These are phyloP conservation scores for Flaveria sonorensis DNA, from an alignment of 129 eudicot species.

Conservation along the genomic window DNA sequence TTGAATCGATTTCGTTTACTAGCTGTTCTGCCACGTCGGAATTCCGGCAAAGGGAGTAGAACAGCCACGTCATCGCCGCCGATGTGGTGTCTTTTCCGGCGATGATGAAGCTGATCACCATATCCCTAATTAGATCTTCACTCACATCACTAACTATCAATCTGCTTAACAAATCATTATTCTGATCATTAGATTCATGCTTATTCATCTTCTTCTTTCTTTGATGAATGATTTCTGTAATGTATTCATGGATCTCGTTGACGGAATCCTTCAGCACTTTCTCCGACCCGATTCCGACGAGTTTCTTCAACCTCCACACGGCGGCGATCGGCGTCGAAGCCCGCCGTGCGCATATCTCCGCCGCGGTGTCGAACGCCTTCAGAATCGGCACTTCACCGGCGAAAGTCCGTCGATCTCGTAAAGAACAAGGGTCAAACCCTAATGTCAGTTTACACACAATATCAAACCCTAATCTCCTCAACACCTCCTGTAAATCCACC, in stretches of 20 bases:
- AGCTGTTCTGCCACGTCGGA: conserved; percentile 18
- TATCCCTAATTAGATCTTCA: conserved; percentile 52
- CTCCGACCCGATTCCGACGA: conserved; percentile 45
- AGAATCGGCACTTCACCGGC: conserved; percentile 22
- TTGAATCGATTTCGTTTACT: conserved; percentile 3
- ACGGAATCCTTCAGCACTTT: conserved; percentile 38
- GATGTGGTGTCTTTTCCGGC: conserved; percentile 76
- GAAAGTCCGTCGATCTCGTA: conserved; percentile 17
- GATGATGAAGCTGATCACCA: conserved; percentile 62
- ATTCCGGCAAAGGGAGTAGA: conserved; percentile 48
- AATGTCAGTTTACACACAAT: conserved; percentile 44
- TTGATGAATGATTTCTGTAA: conserved; percentile 19
- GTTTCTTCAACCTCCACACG: conserved; percentile 44
- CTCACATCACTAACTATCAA: conserved; percentile 43
- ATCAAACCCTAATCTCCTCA: conserved; percentile 50
- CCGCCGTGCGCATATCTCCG: conserved; percentile 42
- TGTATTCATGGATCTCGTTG: conserved; percentile 25
- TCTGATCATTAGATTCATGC: not conserved
- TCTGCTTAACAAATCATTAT: conserved; percentile 42
- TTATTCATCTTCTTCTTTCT: conserved; percentile 25
- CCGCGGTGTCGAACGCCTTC: conserved; percentile 45
- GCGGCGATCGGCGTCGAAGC: conserved; percentile 29
- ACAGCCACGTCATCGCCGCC: conserved; percentile 69
- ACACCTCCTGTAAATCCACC: conserved; percentile 49
- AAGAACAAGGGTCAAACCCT: conserved; percentile 46